Evolutionary conservation across 2,329 filamentous ascomycete species (phyloP).

Genomic region (Coniella vitis): DNA sequence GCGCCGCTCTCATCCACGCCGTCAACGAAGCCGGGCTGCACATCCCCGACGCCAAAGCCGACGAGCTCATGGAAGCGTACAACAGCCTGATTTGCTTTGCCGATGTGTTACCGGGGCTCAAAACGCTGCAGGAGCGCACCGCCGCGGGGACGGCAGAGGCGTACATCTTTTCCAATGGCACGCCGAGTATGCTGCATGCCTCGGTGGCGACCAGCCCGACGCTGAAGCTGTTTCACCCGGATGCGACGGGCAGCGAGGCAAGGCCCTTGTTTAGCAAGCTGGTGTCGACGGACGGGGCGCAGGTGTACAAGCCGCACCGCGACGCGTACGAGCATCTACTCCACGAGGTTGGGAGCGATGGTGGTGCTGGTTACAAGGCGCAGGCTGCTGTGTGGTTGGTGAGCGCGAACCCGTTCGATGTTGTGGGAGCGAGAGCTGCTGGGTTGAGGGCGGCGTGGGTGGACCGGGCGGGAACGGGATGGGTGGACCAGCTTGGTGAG

Average conservation of each 20-base stretch:
- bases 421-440: conserved; percentile 54
- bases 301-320: conserved; percentile 59
- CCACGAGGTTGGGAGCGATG: conserved; percentile 37
- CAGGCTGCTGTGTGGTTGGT: conserved; percentile 54
- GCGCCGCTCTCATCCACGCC: conserved; percentile 1
- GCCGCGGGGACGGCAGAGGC: conserved; percentile 36
- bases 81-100: conserved; percentile 44
- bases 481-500: conserved; percentile 56
- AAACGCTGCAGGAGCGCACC: conserved; percentile 49
- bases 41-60: conserved; percentile 3
- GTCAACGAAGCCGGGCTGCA: conserved; percentile 34
- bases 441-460: conserved; percentile 63
- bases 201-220: conserved; percentile 52
- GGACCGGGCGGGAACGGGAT: conserved; percentile 54
- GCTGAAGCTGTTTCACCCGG: conserved; percentile 32
- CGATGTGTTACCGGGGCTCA: conserved; percentile 55
- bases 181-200: conserved; percentile 41
- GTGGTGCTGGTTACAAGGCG: conserved; percentile 26
- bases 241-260: background rate
- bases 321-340: conserved; percentile 56
- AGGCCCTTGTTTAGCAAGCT: conserved; percentile 43
- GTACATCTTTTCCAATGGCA: conserved; percentile 55
- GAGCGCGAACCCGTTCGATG: conserved; percentile 67
- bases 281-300: conserved; percentile 53
- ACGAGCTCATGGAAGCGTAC: conserved; percentile 31